Percentiles rank a stretch among this genome's conserved stretches.
These are phyloP conservation scores for Sclerotinia spermophila DNA, from an alignment of 2,329 filamentous ascomycete species.

Conservation along the genomic window DNA sequence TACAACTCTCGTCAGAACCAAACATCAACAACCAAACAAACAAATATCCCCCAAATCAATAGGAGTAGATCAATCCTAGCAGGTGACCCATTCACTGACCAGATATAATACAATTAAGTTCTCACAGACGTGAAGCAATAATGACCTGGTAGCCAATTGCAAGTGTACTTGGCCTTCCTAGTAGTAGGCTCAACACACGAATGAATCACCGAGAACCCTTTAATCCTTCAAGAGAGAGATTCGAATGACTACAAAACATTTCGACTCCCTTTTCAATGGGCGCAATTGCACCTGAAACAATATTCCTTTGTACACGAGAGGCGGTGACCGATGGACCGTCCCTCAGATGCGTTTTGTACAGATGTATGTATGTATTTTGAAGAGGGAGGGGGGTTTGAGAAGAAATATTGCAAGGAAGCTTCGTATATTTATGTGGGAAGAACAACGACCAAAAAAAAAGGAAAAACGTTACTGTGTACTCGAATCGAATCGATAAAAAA, in stretches of 20 bases:
- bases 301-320: constrained; percentile 22
- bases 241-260: constrained; percentile 36
- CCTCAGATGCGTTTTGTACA: not conserved
- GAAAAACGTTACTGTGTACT: not conserved
- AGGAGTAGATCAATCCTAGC: constrained; percentile 24
- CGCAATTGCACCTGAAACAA: constrained; percentile 32
- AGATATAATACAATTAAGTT: constrained; percentile 34
- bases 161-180: constrained; percentile 23
- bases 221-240: constrained; percentile 38
- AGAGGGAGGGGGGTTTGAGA: constrained; percentile 4
- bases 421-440: constrained; percentile 13
- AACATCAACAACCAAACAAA: constrained; percentile 7
- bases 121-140: constrained; percentile 28
- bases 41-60: constrained; percentile 18
- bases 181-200: constrained; percentile 4
- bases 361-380: not conserved
- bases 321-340: constrained; percentile 24
- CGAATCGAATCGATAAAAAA: constrained; percentile 12
- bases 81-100: constrained; percentile 34
- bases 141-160: constrained; percentile 29
- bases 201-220: constrained; percentile 31
- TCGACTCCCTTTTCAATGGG: constrained; percentile 29
- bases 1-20: constrained; percentile 30
- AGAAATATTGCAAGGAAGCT: constrained; percentile 13
- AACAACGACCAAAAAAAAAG: not conserved